phyloP scores from a whole-genome alignment of 2,329 filamentous ascomycete genomes.

The Claviceps sp. region DNA sequence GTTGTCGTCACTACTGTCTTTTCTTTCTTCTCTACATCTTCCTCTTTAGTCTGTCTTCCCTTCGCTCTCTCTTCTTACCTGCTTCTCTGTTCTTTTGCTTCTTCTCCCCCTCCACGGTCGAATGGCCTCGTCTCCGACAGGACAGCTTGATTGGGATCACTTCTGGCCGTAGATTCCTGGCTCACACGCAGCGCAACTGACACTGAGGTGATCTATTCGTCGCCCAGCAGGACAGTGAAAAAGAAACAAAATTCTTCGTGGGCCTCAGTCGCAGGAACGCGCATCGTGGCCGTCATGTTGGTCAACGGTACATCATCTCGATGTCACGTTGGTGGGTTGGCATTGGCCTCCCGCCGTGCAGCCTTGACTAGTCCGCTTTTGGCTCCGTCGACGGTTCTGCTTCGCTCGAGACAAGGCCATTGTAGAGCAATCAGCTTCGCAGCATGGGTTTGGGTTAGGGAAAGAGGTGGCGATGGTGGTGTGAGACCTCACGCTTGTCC shows the following conservation, averaged over 20 bases:
- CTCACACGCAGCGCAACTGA: background rate
- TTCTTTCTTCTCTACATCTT: background rate
- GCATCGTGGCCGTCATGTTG: constrained; percentile 1
- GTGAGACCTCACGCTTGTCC: constrained; percentile 29
- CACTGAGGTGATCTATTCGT: background rate
- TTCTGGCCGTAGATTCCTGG: constrained; percentile 1
- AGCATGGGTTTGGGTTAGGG: constrained; percentile 31
- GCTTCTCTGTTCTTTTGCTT: background rate
- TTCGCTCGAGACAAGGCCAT: constrained; percentile 9
- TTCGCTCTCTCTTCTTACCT: background rate
- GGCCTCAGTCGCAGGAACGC: background rate
- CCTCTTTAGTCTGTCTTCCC: background rate
- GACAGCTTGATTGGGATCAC: background rate
- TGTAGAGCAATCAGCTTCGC: constrained; percentile 35
- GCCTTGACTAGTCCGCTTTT: constrained; percentile 1
- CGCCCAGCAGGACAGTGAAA: constrained; percentile 1
- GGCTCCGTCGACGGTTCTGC: background rate
- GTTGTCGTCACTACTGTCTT: background rate
- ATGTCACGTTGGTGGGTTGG: background rate
- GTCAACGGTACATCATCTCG: background rate
- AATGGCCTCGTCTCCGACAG: background rate
- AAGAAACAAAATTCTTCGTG: background rate
- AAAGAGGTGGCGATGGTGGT: constrained; percentile 21
- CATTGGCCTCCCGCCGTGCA: constrained; percentile 1
- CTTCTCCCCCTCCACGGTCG: background rate